Evolutionary conservation across 805 yeast genomes (phyloP).

Genomic region (Ogataea methanolica): DNA sequence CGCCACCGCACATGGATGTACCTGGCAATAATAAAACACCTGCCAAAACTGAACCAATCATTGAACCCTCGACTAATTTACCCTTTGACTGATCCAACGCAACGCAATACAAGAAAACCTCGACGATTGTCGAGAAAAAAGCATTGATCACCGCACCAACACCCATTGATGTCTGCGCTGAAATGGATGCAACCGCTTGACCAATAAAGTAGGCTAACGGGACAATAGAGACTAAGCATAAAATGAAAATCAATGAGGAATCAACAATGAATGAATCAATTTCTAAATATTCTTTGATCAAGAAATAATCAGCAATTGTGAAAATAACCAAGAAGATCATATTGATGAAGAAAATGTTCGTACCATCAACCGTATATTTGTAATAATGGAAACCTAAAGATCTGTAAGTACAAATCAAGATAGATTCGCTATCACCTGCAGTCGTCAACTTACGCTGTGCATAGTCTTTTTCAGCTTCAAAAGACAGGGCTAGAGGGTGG

Average conservation of each 20-base stretch:
- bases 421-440: conserved; percentile 45
- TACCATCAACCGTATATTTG: conserved; percentile 94
- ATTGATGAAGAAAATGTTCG: conserved; percentile 88
- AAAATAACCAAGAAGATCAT: conserved; percentile 73
- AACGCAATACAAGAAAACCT: conserved; percentile 86
- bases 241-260: conserved; percentile 61
- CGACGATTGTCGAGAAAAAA: conserved; percentile 93
- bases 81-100: conserved; percentile 86
- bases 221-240: conserved; percentile 78
- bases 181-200: conserved; percentile 98
- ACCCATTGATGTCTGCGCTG: conserved; percentile 98
- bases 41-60: conserved; percentile 90
- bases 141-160: conserved; percentile 98
- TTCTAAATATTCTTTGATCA: conserved; percentile 45
- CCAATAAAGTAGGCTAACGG: conserved; percentile 97
- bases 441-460: conserved; percentile 31
- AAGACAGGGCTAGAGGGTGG: conserved; percentile 86
- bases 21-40: conserved; percentile 93
- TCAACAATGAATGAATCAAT: conserved; percentile 48
- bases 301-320: conserved; percentile 73
- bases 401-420: conserved; percentile 85
- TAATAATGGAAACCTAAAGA: conserved; percentile 91
- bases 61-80: conserved; percentile 87
- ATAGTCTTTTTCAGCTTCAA: conserved; percentile 54
- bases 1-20: conserved; percentile 96